phyloP scores from a whole-genome alignment of 2,329 filamentous ascomycete species.

The Colletotrichum higginsianum region DNA sequence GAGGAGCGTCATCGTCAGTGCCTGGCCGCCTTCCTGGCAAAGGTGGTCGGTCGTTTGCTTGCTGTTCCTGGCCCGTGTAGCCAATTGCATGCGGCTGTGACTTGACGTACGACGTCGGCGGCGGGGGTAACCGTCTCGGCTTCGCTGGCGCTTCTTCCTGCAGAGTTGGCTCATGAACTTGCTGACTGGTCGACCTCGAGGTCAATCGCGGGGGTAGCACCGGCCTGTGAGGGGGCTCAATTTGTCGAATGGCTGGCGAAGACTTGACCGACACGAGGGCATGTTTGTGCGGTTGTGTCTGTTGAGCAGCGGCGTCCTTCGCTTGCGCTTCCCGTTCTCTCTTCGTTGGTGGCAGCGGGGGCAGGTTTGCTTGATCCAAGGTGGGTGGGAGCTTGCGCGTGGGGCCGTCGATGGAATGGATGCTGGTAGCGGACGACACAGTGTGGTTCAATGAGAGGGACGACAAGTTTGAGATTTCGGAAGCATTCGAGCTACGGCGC shows the following conservation, averaged over 20 bases:
- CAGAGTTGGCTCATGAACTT: constrained; percentile 17
- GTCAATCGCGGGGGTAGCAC: constrained; percentile 66
- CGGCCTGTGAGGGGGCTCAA: constrained; percentile 54
- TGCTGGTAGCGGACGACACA: constrained; percentile 64
- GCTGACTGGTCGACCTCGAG: constrained; percentile 59
- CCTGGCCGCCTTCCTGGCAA: constrained; percentile 38
- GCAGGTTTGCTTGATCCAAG: constrained; percentile 70
- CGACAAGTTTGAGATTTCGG: constrained; percentile 69
- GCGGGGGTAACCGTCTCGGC: constrained; percentile 40
- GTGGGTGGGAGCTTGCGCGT: constrained; percentile 69
- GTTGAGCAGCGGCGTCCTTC: constrained; percentile 44
- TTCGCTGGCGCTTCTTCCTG: constrained; percentile 34
- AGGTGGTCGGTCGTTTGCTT: constrained; percentile 38
- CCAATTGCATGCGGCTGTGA: constrained; percentile 43
- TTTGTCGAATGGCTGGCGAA: constrained; percentile 53
- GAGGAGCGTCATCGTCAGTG: constrained; percentile 57
- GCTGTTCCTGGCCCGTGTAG: constrained; percentile 41
- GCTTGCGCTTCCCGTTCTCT: constrained; percentile 67
- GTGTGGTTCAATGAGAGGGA: constrained; percentile 64
- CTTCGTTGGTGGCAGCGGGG: constrained; percentile 69
- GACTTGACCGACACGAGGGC: constrained; percentile 57
- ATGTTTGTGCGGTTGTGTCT: constrained; percentile 46
- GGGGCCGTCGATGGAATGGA: constrained; percentile 58
- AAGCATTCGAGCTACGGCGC: constrained; percentile 71
- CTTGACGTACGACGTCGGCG: constrained; percentile 33